phyloP scores from a whole-genome alignment of 2,329 filamentous ascomycete genomes.

The Didymosphaeria variabile region DNA sequence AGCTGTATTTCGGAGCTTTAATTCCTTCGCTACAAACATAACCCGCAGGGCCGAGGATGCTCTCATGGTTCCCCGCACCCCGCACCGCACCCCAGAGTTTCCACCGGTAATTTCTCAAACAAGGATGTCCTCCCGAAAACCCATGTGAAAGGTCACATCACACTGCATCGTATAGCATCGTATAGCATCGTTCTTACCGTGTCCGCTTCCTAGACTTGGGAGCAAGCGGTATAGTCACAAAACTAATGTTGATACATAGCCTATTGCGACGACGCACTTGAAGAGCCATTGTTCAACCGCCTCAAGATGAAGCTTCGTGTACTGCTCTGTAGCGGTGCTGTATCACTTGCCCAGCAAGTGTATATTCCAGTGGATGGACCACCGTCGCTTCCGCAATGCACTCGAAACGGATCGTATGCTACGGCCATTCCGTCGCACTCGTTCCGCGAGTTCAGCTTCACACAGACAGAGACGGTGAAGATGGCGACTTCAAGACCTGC shows the following conservation, averaged over 20 bases:
- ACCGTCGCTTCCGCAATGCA: constrained; percentile 38
- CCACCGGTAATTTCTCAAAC: not conserved
- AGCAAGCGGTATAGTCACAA: not conserved
- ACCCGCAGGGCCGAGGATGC: not conserved
- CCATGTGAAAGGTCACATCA: not conserved
- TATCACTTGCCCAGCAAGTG: constrained; percentile 44
- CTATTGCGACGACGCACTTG: not conserved
- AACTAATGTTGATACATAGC: not conserved
- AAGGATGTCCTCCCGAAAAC: not conserved
- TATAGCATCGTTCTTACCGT: not conserved
- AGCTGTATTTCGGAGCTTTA: not conserved
- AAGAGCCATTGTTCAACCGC: not conserved
- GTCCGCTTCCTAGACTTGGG: not conserved
- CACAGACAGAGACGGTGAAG: constrained; percentile 51
- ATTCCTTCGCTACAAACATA: not conserved
- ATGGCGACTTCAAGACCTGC: constrained; percentile 48
- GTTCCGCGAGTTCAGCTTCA: constrained; percentile 48
- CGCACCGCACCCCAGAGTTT: not conserved
- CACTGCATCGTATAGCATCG: not conserved
- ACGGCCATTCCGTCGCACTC: constrained; percentile 40
- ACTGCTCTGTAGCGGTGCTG: constrained; percentile 1
- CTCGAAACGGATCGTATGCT: constrained; percentile 32
- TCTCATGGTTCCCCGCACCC: constrained; percentile 1
- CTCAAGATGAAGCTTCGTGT: constrained; percentile 1
- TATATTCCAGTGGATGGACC: constrained; percentile 45